Evolutionary conservation across 2,329 filamentous ascomycete species (phyloP).

Genomic region (Escovopsis sp.): DNA sequence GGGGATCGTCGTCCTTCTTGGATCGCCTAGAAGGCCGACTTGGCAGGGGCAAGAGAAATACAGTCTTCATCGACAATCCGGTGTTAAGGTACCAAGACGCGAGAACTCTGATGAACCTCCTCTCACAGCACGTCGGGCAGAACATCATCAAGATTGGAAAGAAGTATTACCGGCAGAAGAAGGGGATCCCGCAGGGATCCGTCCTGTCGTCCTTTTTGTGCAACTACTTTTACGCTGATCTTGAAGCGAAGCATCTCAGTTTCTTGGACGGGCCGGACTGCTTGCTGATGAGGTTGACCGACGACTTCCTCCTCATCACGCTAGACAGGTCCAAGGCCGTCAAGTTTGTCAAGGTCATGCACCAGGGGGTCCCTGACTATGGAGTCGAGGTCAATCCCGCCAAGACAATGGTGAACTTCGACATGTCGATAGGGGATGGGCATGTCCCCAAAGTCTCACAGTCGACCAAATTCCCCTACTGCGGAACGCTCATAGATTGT

Average conservation of each 20-base stretch:
- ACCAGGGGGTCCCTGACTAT: slow-evolving; percentile 61
- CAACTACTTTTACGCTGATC: slow-evolving; percentile 88
- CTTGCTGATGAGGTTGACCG: slow-evolving; percentile 68
- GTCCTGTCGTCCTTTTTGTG: slow-evolving; percentile 76
- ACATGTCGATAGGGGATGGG: slow-evolving; percentile 39
- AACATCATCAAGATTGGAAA: slow-evolving; percentile 85
- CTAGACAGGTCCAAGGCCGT: slow-evolving; percentile 50
- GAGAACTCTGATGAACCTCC: slow-evolving; percentile 49
- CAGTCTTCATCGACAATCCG: slow-evolving; percentile 62
- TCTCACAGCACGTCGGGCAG: slow-evolving; percentile 64
- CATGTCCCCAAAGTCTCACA: slow-evolving; percentile 33
- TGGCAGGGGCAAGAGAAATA: slow-evolving; percentile 40
- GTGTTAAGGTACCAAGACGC: slow-evolving; percentile 42
- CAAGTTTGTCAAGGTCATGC: slow-evolving; percentile 67
- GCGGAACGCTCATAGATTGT: slow-evolving; percentile 65
- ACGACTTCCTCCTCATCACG: slow-evolving; percentile 87
- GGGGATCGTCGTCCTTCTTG: slow-evolving; percentile 29
- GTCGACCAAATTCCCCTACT: slow-evolving; percentile 62
- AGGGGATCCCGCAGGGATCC: slow-evolving; percentile 87
- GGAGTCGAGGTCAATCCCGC: slow-evolving; percentile 61
- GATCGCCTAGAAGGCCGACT: slow-evolving; percentile 27
- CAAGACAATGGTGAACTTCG: slow-evolving; percentile 82
- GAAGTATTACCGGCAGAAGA: slow-evolving; percentile 73
- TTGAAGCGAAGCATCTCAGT: slow-evolving; percentile 54
- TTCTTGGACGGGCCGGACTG: slow-evolving; percentile 48